Evolutionary conservation across 129 eudicot genomes (phyloP).

Genomic region (Saposhnikovia divaricata): DNA sequence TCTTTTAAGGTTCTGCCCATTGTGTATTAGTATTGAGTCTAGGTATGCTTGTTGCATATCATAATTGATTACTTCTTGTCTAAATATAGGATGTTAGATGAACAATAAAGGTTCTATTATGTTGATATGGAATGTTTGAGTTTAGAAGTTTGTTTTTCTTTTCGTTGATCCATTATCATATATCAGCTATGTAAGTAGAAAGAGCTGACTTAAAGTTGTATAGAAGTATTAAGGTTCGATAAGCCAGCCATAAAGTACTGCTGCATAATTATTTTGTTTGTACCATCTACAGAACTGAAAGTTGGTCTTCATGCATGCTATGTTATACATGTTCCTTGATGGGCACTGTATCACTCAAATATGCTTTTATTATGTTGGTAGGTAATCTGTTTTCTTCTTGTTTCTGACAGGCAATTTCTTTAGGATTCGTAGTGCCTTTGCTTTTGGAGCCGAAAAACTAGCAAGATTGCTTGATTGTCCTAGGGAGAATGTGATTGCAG

Average conservation of each 20-base stretch:
- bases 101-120: neutral
- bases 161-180: neutral
- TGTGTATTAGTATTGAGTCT: neutral
- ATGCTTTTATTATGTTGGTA: neutral
- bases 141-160: neutral
- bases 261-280: neutral
- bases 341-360: neutral
- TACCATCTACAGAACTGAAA: neutral
- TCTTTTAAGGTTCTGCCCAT: neutral
- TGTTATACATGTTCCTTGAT: neutral
- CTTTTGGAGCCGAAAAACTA: slow-evolving; percentile 40
- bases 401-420: slow-evolving; percentile 37
- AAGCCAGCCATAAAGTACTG: neutral
- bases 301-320: neutral
- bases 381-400: neutral
- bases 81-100: neutral
- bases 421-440: slow-evolving; percentile 47
- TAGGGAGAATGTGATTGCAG: slow-evolving; percentile 23
- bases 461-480: slow-evolving; percentile 37
- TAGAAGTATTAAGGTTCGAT: neutral
- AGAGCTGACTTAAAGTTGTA: neutral
- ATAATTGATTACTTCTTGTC: neutral
- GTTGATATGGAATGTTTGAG: neutral
- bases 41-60: neutral
- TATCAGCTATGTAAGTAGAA: neutral